These are phyloP conservation scores for Aureobasidium leucospermi DNA, from an alignment of 2,329 filamentous ascomycete genomes.

Conservation along the genomic window DNA sequence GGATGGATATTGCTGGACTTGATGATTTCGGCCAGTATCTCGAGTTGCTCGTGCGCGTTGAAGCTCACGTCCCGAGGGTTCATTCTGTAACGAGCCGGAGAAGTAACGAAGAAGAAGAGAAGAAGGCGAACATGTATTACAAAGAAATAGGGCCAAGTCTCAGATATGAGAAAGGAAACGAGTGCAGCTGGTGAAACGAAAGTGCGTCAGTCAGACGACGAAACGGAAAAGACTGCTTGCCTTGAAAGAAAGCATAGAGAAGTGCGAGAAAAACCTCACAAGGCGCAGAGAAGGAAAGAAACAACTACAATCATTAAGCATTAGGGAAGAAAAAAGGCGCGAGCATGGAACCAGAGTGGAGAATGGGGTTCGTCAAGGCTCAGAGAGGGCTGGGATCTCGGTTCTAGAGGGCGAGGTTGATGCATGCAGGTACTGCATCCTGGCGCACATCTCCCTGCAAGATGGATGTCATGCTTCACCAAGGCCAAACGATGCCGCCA, in stretches of 20 bases:
- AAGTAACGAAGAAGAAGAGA: constrained; percentile 11
- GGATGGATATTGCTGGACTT: constrained; percentile 40
- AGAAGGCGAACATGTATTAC: constrained; percentile 14
- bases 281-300: background rate
- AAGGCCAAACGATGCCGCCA: constrained; percentile 1
- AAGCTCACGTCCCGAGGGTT: constrained; percentile 11
- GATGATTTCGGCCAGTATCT: constrained; percentile 45
- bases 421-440: constrained; percentile 12
- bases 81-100: constrained; percentile 12
- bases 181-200: constrained; percentile 14
- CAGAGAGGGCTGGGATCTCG: constrained; percentile 11
- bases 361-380: constrained; percentile 9
- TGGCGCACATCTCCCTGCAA: constrained; percentile 11
- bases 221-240: constrained; percentile 9
- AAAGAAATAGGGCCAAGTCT: constrained; percentile 7
- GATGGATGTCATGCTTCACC: constrained; percentile 13
- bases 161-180: constrained; percentile 12
- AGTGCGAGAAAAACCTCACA: background rate
- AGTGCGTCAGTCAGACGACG: constrained; percentile 13
- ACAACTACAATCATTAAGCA: background rate
- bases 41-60: constrained; percentile 23
- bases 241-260: constrained; percentile 10
- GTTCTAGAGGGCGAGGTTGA: constrained; percentile 13
- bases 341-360: constrained; percentile 11
- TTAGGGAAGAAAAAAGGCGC: constrained; percentile 6